These are phyloP conservation scores for Gonium pectorale DNA, from an alignment of 139 green algal species.

Conservation along the genomic window DNA sequence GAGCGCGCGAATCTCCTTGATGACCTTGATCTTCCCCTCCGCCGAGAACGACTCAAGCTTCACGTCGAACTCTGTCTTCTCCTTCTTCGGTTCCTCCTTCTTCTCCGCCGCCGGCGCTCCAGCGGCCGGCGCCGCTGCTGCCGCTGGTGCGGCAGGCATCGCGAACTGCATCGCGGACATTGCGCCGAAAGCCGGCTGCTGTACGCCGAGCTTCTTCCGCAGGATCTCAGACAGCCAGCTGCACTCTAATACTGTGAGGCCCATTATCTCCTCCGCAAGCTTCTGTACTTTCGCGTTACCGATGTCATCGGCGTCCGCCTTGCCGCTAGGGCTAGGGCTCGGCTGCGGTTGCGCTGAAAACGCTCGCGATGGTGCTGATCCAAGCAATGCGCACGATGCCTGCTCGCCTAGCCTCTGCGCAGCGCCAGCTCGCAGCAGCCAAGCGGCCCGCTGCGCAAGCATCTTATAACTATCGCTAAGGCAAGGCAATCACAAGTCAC, in stretches of 20 bases:
- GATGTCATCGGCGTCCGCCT: background rate
- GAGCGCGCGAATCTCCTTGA: conserved; percentile 96
- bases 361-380: background rate
- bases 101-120: conserved; percentile 55
- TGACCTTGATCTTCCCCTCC: conserved; percentile 98
- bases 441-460: background rate
- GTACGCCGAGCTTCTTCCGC: conserved; percentile 74
- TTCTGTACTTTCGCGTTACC: conserved; percentile 63
- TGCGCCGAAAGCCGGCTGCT: conserved; percentile 49
- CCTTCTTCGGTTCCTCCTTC: conserved; percentile 75
- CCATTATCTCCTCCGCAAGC: conserved; percentile 80
- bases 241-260: conserved; percentile 84
- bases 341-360: background rate
- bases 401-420: conserved; percentile 4
- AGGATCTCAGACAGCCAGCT: conserved; percentile 82
- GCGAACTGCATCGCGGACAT: conserved; percentile 63
- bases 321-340: background rate
- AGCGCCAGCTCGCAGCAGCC: background rate
- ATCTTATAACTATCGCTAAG: too few relatives aligned
- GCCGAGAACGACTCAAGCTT: conserved; percentile 95
- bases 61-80: conserved; percentile 96
- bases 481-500: too few relatives aligned
- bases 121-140: conserved; percentile 29
- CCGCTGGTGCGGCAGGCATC: conserved; percentile 45
- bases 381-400: background rate